Evolutionary conservation across 305 asterid genomes (phyloP).

Genomic region (Fraxinus greggii): DNA sequence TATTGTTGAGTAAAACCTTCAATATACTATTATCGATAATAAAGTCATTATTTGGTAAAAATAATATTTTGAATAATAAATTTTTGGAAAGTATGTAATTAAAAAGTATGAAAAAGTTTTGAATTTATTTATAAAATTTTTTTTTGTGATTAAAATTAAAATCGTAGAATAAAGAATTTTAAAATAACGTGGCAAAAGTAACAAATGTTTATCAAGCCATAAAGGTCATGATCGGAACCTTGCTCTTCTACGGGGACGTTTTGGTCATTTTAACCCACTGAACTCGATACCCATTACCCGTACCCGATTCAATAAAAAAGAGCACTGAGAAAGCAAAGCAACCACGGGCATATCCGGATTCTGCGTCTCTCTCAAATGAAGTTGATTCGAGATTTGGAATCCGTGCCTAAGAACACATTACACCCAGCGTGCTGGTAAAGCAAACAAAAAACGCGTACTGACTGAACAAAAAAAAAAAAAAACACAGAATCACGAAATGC

Average conservation of each 20-base stretch:
- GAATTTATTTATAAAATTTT: too few relatives aligned
- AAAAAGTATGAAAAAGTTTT: too few relatives aligned
- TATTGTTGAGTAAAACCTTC: not conserved
- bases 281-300: not conserved
- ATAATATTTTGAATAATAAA: too few relatives aligned
- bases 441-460: conserved; percentile 13
- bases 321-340: not conserved
- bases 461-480: conserved; percentile 19
- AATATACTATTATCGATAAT: not conserved
- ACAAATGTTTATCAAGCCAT: not conserved
- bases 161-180: too few relatives aligned
- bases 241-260: not conserved
- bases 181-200: not conserved
- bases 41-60: not conserved
- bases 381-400: conserved; percentile 39
- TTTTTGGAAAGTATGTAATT: too few relatives aligned
- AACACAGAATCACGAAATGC: conserved; percentile 2
- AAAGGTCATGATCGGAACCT: not conserved
- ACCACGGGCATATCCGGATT: not conserved
- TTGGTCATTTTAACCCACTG: not conserved
- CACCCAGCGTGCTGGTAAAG: conserved; percentile 51
- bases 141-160: too few relatives aligned
- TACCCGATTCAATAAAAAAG: not conserved
- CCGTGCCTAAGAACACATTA: conserved; percentile 33
- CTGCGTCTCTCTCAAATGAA: conserved; percentile 15